Evolutionary conservation across 2,329 filamentous ascomycete genomes (phyloP).

Genomic region (Blastomyces percursus): DNA sequence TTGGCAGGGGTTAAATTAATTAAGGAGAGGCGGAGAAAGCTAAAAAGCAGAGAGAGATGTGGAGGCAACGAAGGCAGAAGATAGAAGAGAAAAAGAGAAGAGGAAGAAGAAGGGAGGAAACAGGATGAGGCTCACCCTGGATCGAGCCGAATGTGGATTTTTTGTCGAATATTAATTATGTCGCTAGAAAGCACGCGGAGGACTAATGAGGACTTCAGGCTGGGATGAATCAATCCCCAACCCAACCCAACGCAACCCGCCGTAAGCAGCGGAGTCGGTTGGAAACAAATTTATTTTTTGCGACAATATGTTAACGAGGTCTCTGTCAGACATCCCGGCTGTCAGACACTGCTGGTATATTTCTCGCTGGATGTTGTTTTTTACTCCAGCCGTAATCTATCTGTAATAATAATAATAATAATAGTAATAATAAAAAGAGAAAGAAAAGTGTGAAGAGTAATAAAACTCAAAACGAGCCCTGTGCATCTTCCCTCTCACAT

Average conservation of each 20-base stretch:
- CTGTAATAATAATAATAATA: too few species aligned
- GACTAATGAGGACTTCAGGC: neutral
- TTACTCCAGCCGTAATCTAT: neutral
- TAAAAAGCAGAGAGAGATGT: neutral
- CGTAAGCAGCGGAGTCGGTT: neutral
- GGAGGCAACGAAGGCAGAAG: neutral
- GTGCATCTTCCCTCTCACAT: neutral
- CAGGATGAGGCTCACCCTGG: neutral
- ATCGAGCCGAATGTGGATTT: neutral
- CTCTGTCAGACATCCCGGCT: neutral
- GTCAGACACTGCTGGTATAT: neutral
- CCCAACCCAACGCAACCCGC: neutral
- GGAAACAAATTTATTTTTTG: neutral
- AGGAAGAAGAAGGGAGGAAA: neutral
- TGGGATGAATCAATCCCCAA: too few species aligned
- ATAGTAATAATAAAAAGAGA: too few species aligned
- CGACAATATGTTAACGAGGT: neutral
- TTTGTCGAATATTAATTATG: neutral
- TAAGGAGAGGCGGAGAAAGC: constrained; percentile 2
- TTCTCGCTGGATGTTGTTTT: neutral
- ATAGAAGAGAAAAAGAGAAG: neutral
- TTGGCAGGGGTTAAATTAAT: constrained; percentile 1
- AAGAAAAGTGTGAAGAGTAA: too few species aligned
- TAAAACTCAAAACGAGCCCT: too few species aligned
- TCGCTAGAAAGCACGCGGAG: neutral